Evolutionary conservation across 495 filamentous ascomycete species (phyloP), one percentile per base, ranked within the genome.

Genomic region (Lepraria neglecta): DNA sequence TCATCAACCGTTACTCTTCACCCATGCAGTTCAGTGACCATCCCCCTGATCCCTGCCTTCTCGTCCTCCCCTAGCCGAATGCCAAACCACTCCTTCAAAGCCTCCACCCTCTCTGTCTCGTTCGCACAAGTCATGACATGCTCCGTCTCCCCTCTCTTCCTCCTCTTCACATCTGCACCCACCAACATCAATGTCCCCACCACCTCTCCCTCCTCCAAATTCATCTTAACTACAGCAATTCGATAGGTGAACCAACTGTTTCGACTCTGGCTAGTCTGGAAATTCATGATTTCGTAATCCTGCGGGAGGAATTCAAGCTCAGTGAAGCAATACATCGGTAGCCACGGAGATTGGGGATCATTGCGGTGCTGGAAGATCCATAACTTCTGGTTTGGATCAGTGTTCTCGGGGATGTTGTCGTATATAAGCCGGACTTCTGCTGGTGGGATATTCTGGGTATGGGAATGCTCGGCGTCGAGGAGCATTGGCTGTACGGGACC

Each of bases 261-360:
- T 59, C 68, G 70, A 35, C 66, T 68, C 52, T 72, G 73, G 69
- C 76, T 80, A 5, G 77, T 80, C 62, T 63, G 78, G 58, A 78
- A 78, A 71, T 85, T 90, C 72, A 91, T 85, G 14, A 87, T 73
- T 44, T 81, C 80, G 68, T 81, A 89, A 64, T 89, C 87, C 44
- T 72, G 68, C 53, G 78, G 80, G 30, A 82, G 71, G 55, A 84
- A 88, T 72, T 87, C 88, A 21, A 80, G 62, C 62, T 83, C 77
- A 3, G 75, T 72, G 68, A 89, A 89, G 50, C 74, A 75, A 62
- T 88, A 89, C 56, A 78, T 78, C 0, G 76, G 70, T 50, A 77
- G 72, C 81, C 85, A 90, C 11, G 38, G 73, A 70, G 51, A 68
- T 65, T 1, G 71, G 70, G 0, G 66, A 44, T 10, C 70, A 63